These are phyloP conservation scores for Yamadazyma laniorum DNA, from an alignment of 805 yeast genomes.

Conservation along the genomic window DNA sequence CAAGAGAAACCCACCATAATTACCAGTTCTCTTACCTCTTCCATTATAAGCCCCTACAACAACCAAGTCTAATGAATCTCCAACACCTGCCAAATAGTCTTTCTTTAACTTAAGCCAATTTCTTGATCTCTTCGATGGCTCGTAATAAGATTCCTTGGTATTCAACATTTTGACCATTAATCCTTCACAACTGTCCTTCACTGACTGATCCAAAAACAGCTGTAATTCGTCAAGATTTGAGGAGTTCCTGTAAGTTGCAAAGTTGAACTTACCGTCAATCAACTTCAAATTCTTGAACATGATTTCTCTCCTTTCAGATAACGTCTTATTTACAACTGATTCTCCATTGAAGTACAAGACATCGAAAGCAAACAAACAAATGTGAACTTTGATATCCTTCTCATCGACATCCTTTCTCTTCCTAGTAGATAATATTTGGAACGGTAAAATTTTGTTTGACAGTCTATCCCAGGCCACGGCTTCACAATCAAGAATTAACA, in stretches of 20 bases:
- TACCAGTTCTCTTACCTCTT: slow-evolving; percentile 90
- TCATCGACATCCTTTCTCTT: slow-evolving; percentile 90
- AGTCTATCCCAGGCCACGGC: slow-evolving; percentile 96
- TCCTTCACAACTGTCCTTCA: slow-evolving; percentile 90
- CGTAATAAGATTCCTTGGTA: slow-evolving; percentile 79
- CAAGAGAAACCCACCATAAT: slow-evolving; percentile 89
- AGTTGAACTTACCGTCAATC: slow-evolving; percentile 75
- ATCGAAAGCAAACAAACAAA: slow-evolving; percentile 92
- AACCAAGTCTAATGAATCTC: slow-evolving; percentile 90
- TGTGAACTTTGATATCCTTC: slow-evolving; percentile 84
- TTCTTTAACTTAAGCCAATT: slow-evolving; percentile 96
- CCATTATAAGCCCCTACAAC: slow-evolving; percentile 95
- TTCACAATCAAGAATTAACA: slow-evolving; percentile 85
- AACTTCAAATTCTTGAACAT: slow-evolving; percentile 55
- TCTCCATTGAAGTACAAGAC: slow-evolving; percentile 71
- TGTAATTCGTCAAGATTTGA: slow-evolving; percentile 75
- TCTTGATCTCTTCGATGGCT: slow-evolving; percentile 91
- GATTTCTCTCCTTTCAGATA: slow-evolving; percentile 66
- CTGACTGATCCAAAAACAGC: slow-evolving; percentile 80
- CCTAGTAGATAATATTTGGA: slow-evolving; percentile 89
- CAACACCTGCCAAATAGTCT: slow-evolving; percentile 92
- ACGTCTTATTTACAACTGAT: slow-evolving; percentile 62
- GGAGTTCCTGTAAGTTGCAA: slow-evolving; percentile 74
- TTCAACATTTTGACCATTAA: slow-evolving; percentile 89
- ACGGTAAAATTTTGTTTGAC: slow-evolving; percentile 79